phyloP scores from a whole-genome alignment of 2,329 filamentous ascomycete species.

The Aspergillus jensenii region DNA sequence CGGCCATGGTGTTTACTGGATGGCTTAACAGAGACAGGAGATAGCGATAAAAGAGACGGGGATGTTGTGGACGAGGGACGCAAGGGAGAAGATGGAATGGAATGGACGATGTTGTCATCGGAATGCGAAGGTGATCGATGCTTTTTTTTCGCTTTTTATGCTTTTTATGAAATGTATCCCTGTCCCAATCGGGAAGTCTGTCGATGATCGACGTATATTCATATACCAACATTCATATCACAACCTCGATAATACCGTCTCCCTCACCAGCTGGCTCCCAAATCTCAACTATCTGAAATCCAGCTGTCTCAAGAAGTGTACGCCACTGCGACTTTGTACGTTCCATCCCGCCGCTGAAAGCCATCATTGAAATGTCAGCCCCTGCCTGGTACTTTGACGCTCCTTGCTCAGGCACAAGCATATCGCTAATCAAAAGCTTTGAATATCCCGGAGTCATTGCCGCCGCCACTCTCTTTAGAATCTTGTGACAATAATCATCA shows the following conservation, averaged over 20 bases:
- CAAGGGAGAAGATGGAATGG: background rate
- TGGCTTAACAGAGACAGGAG: background rate
- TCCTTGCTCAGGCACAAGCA: background rate
- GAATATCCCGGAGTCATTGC: slow-evolving; percentile 11
- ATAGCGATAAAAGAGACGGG: background rate
- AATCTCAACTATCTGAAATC: background rate
- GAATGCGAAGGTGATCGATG: background rate
- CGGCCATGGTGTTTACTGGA: background rate
- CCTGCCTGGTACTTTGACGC: slow-evolving; percentile 2
- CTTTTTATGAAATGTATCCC: too few species aligned
- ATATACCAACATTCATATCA: background rate
- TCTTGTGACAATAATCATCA: slow-evolving; percentile 12
- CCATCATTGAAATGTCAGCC: slow-evolving; percentile 9
- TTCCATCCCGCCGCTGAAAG: slow-evolving; percentile 5
- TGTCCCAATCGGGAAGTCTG: slow-evolving; percentile 3
- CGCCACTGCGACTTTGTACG: slow-evolving; percentile 5
- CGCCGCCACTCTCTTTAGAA: background rate
- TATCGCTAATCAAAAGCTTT: slow-evolving; percentile 5
- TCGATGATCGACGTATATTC: background rate
- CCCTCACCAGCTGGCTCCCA: slow-evolving; percentile 7
- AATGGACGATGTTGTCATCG: slow-evolving; percentile 5
- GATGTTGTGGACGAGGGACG: background rate
- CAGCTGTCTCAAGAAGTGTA: background rate
- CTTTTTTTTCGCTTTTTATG: too few species aligned
- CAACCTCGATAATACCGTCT: slow-evolving; percentile 5